A percentile compares a stretch with the other conserved stretches of the same genome.
phyloP scores from a whole-genome alignment of 106 monocot genomes.

The Allium fistulosum region DNA sequence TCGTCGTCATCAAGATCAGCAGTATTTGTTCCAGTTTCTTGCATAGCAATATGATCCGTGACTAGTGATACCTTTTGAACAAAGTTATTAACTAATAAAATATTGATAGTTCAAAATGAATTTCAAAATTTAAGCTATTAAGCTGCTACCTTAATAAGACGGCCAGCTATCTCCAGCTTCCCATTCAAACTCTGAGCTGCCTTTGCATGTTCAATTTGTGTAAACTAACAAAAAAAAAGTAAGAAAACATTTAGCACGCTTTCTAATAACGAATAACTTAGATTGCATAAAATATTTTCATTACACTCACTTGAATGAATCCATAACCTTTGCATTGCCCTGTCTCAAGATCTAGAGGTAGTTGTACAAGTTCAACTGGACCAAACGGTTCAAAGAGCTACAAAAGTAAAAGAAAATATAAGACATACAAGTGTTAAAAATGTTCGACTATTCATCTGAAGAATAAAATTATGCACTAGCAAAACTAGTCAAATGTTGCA shows the following conservation, averaged over 20 bases:
- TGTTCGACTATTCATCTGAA: too few relatives aligned
- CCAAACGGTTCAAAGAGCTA: conserved; percentile 93
- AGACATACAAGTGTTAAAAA: background rate
- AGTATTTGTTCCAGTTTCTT: conserved; percentile 50
- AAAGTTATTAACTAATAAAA: background rate
- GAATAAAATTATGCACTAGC: too few relatives aligned
- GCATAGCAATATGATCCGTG: conserved; percentile 54
- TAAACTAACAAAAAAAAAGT: conserved; percentile 27
- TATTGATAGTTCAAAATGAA: background rate
- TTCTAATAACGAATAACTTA: background rate
- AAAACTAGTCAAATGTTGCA: too few relatives aligned
- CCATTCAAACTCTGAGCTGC: conserved; percentile 78
- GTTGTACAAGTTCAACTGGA: conserved; percentile 74
- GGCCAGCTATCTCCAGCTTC: conserved; percentile 73
- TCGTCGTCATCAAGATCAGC: conserved; percentile 89
- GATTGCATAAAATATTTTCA: background rate
- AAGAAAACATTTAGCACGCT: background rate
- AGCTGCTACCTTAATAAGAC: conserved; percentile 48
- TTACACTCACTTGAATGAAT: conserved; percentile 63
- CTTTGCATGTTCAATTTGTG: conserved; percentile 62
- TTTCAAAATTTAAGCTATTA: too few relatives aligned
- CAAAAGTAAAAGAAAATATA: background rate
- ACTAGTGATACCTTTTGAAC: conserved; percentile 49
- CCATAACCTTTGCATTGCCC: conserved; percentile 87
- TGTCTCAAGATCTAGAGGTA: conserved; percentile 65